Percentiles rank a stretch among this genome's conserved stretches.
phyloP scores from a whole-genome alignment of 129 eudicot species.

The Tagetes erecta region DNA sequence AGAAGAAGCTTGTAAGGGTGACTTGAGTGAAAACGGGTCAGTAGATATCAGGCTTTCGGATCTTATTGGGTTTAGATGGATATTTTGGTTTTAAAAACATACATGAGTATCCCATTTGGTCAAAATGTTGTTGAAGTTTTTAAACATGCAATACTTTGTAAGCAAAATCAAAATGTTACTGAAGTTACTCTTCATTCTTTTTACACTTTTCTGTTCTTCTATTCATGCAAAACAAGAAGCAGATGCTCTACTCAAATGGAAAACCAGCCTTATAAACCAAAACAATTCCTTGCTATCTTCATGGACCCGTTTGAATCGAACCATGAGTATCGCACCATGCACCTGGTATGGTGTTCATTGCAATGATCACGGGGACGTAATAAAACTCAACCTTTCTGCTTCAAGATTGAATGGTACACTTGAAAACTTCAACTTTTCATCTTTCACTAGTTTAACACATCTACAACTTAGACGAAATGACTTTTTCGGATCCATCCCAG shows the following conservation, averaged over 20 bases:
- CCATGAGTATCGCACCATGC: conserved; percentile 34
- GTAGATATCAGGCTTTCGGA: no score
- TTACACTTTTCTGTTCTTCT: neutral
- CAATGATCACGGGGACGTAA: conserved; percentile 18
- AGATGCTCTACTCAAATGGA: conserved; percentile 32
- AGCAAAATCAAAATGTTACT: neutral
- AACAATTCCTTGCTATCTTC: conserved; percentile 32
- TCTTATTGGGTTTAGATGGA: no score
- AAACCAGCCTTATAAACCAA: conserved; percentile 29
- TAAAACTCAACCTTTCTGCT: conserved; percentile 22
- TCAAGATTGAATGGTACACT: conserved; percentile 40
- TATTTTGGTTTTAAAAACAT: no score
- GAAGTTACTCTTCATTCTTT: conserved; percentile 6
- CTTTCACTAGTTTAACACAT: conserved; percentile 29
- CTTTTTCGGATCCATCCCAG: conserved; percentile 28
- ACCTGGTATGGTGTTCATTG: conserved; percentile 46
- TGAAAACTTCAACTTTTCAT: conserved; percentile 18
- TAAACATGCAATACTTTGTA: no score
- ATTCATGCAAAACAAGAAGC: conserved; percentile 18
- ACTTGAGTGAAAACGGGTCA: no score
- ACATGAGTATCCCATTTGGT: no score
- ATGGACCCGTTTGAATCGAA: conserved; percentile 26
- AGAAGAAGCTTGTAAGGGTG: no score
- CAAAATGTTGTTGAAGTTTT: no score
- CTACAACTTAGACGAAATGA: conserved; percentile 31